phyloP scores from a whole-genome alignment of 1,284 basidiomycete genomes.

The Retiboletus fuscus region DNA sequence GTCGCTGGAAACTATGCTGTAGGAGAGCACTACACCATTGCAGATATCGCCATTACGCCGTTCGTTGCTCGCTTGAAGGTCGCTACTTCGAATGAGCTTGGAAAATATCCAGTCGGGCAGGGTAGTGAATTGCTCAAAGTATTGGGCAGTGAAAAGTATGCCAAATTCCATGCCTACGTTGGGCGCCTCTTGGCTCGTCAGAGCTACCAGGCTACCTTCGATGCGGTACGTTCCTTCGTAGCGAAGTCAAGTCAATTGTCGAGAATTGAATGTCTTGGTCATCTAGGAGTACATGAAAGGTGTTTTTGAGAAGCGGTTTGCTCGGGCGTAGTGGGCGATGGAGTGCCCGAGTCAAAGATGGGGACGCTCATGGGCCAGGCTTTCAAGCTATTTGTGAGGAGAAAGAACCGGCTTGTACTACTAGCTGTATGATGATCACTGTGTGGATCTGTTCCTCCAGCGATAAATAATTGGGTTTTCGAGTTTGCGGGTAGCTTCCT shows the following conservation, averaged over 20 bases:
- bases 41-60: constrained; percentile 50
- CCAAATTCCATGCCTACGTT: constrained; percentile 48
- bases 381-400: background rate
- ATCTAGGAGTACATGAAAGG: constrained; percentile 29
- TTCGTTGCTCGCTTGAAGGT: constrained; percentile 50
- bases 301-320: constrained; percentile 8
- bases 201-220: constrained; percentile 47
- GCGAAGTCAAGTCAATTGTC: background rate
- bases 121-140: constrained; percentile 44
- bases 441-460: too few relatives aligned
- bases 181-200: constrained; percentile 44
- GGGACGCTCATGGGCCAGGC: too few relatives aligned
- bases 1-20: constrained; percentile 54
- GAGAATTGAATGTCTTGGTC: background rate
- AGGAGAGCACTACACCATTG: constrained; percentile 56
- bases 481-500: too few relatives aligned
- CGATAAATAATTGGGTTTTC: too few relatives aligned
- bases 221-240: constrained; percentile 42
- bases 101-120: constrained; percentile 45
- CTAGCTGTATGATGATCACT: too few relatives aligned
- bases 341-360: too few relatives aligned
- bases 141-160: constrained; percentile 44
- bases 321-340: constrained; percentile 15
- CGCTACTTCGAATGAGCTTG: constrained; percentile 47
- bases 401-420: background rate